Evolutionary conservation across 306 rosid species (phyloP).

Genomic region (Senna siamea): DNA sequence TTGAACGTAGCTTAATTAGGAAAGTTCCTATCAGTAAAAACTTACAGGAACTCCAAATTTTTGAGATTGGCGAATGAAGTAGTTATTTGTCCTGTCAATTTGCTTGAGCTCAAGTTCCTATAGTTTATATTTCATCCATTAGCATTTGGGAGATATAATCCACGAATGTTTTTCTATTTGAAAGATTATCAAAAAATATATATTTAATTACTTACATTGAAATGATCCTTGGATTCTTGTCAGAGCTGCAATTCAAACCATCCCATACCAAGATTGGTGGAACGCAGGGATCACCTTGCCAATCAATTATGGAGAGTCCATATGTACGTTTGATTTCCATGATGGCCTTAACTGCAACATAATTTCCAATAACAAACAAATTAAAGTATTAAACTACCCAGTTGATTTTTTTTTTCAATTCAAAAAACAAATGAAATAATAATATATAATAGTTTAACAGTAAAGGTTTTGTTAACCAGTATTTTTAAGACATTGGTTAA

Average conservation of each 20-base stretch:
- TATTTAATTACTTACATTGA: constrained; percentile 37
- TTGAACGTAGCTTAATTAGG: no score
- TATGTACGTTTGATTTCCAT: not conserved
- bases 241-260: not conserved
- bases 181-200: no score
- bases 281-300: constrained; percentile 12
- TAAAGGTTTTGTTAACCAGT: no score
- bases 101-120: constrained; percentile 30
- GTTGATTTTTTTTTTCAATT: not conserved
- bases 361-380: not conserved
- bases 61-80: not conserved
- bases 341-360: not conserved
- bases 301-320: not conserved
- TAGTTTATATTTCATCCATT: not conserved
- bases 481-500: no score
- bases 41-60: not conserved
- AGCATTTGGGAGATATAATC: no score
- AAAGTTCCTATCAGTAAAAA: no score
- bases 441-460: no score
- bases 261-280: not conserved
- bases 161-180: no score
- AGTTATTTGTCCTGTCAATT: not conserved
- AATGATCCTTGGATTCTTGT: constrained; percentile 18
- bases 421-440: not conserved
- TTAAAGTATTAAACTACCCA: not conserved